A percentile compares a stretch with the other conserved stretches of the same genome.
Conservation (phyloP, 306 rosid genomes). For the Cucurbita maxima region DNA sequence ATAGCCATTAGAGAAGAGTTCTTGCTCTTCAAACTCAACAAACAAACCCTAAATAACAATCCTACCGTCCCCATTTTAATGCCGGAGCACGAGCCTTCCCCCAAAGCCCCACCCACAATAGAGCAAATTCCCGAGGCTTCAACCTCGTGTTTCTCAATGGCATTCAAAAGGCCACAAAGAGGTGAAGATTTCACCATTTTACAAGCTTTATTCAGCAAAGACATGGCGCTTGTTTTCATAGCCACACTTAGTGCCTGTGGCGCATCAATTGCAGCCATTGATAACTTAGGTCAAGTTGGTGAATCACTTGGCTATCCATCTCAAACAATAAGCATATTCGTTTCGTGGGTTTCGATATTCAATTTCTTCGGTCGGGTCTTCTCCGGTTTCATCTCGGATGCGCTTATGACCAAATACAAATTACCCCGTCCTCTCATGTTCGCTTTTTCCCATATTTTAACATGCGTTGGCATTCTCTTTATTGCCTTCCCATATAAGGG, state of each 20-base stretch:
- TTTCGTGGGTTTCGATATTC: neutral
- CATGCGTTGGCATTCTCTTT: neutral
- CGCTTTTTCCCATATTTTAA: neutral
- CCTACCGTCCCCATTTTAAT: too few relatives aligned
- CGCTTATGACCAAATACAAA: neutral
- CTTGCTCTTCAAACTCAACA: neutral
- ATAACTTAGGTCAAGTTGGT: neutral
- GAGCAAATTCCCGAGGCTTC: too few relatives aligned
- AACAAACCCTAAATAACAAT: neutral
- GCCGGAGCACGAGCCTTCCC: too few relatives aligned
- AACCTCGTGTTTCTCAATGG: neutral
- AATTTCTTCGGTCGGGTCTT: neutral
- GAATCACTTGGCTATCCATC: neutral
- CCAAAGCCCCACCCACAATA: neutral
- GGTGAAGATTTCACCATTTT: neutral
- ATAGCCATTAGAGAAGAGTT: neutral
- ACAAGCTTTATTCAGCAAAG: neutral
- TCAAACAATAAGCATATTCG: neutral
- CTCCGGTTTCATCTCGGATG: neutral
- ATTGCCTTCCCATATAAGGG: neutral
- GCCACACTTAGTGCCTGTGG: neutral
- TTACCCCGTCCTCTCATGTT: neutral
- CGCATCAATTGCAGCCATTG: neutral
- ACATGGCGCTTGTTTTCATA: neutral
- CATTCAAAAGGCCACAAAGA: neutral